Evolutionary conservation across 768 basidiomycete genomes (phyloP).

Genomic region (Termitomyces sp.): DNA sequence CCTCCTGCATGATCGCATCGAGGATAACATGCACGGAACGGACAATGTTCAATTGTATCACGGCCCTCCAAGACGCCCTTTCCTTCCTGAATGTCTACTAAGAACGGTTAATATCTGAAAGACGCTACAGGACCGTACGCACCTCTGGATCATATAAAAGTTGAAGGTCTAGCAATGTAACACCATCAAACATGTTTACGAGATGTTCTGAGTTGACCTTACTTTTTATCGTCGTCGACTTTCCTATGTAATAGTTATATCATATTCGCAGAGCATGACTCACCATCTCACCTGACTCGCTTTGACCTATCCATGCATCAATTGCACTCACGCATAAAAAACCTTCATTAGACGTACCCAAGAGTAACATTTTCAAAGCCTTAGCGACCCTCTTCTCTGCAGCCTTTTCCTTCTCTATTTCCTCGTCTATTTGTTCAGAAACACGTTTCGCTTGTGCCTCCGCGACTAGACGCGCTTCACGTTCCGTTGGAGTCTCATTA

Average conservation of each 20-base stretch:
- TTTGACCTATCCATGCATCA: conserved; percentile 50
- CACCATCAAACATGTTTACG: not conserved
- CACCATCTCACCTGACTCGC: conserved; percentile 62
- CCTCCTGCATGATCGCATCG: conserved; percentile 41
- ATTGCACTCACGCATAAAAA: not conserved
- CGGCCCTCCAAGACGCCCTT: conserved; percentile 58
- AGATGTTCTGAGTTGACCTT: conserved; percentile 20
- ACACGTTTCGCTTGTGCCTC: conserved; percentile 50
- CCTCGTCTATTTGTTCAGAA: conserved; percentile 63
- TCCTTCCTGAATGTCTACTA: conserved; percentile 53
- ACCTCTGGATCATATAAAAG: conserved; percentile 60
- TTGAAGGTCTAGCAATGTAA: conserved; percentile 47
- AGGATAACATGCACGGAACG: conserved; percentile 62
- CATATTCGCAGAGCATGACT: not conserved
- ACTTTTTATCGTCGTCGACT: conserved; percentile 81
- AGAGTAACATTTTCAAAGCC: conserved; percentile 53
- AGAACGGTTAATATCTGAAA: not conserved
- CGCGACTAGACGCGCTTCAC: conserved; percentile 36
- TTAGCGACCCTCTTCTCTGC: conserved; percentile 43
- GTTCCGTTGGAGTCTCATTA: conserved; percentile 43
- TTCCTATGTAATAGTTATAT: conserved; percentile 40
- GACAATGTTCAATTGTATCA: conserved; percentile 69
- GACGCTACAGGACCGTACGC: conserved; percentile 4
- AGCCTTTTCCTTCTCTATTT: conserved; percentile 44
- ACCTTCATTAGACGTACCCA: conserved; percentile 37